Conservation (phyloP, 139 green algal genomes). For the Desmodesmus armatus region DNA sequence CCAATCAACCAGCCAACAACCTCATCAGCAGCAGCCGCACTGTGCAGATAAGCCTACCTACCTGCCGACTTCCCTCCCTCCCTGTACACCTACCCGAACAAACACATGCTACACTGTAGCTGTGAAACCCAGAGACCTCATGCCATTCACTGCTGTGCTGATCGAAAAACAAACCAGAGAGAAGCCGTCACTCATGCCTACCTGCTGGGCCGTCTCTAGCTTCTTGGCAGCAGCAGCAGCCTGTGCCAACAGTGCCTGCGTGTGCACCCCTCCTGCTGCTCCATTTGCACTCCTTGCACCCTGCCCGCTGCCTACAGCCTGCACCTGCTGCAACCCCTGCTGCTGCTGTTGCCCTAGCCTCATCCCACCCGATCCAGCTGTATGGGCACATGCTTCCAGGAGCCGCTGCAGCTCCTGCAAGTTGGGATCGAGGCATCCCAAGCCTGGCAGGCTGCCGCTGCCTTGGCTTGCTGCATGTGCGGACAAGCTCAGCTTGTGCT, state of each 20-base stretch:
- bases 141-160: neutral
- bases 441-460: neutral
- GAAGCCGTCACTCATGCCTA: neutral
- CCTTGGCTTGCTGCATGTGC: neutral
- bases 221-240: constrained; percentile 1
- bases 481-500: neutral
- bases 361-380: neutral
- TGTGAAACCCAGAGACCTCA: neutral
- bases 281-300: neutral
- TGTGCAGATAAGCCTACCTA: neutral
- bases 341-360: neutral
- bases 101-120: neutral
- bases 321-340: neutral
- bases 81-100: neutral
- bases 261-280: neutral
- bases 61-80: neutral
- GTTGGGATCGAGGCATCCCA: neutral
- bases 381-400: neutral
- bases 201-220: neutral
- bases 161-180: neutral
- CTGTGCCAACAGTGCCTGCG: constrained; percentile 5
- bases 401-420: neutral
- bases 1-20: too few species aligned
- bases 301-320: too few species aligned
- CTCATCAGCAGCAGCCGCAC: neutral